Evolutionary conservation across 2,329 filamentous ascomycete species (phyloP).

Genomic region (Xylaria digitata): DNA sequence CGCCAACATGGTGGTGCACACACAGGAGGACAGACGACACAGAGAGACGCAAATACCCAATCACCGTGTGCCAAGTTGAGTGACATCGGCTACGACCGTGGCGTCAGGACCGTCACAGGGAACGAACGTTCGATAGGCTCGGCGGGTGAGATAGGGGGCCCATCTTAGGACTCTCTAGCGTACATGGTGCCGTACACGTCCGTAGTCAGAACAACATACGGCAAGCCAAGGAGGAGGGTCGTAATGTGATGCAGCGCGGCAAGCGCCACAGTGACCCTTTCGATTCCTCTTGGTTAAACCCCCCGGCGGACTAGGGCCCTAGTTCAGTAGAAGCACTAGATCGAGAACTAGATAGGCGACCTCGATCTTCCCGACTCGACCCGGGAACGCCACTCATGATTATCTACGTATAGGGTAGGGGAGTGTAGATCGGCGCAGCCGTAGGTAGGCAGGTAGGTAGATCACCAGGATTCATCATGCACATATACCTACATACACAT

Average conservation of each 20-base stretch:
- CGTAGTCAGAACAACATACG: neutral
- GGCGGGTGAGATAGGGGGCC: neutral
- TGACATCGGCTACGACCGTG: constrained; percentile 33
- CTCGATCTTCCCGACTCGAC: constrained; percentile 13
- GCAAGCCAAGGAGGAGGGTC: neutral
- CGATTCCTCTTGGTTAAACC: too few species aligned
- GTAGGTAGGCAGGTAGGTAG: neutral
- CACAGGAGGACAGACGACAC: constrained; percentile 17
- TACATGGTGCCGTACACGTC: neutral
- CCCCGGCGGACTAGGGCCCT: neutral
- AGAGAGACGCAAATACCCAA: constrained; percentile 17
- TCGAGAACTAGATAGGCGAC: constrained; percentile 13
- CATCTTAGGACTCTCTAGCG: neutral
- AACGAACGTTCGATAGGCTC: constrained; percentile 6
- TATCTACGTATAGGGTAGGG: neutral
- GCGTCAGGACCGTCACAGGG: constrained; percentile 16
- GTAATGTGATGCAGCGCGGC: constrained; percentile 2
- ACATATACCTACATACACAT: neutral
- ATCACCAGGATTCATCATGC: constrained; percentile 7
- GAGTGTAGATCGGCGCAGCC: constrained; percentile 1
- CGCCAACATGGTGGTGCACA: constrained; percentile 12
- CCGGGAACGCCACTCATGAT: neutral
- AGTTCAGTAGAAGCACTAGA: neutral
- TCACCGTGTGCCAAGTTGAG: constrained; percentile 29
- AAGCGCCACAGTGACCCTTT: neutral